Evolutionary conservation across 140 eudicot genomes (phyloP), one percentile per base, ranked within the genome.

Genomic region (Ambrosia hybrid): DNA sequence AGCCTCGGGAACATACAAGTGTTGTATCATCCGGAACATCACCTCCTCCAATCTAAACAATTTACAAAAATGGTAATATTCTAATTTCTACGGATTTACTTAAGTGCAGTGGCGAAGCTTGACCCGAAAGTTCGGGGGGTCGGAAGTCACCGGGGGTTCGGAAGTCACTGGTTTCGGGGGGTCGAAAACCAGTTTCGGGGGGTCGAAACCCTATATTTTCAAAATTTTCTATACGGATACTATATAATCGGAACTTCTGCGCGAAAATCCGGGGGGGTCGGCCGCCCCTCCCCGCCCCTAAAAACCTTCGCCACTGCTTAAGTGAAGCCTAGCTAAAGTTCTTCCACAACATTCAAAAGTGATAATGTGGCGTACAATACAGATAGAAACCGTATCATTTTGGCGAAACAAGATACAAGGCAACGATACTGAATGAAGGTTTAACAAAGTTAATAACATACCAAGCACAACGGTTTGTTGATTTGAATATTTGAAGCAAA

Each of bases 21-120:
- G 91, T 87, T 14, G 99, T 93, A 81, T 90, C 97, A 67, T 93
- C 99, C 49, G 99, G 96, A 60, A 71, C 73, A 38, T 93, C 97
- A 67, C 97, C 99, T 37, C 90, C 93, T 52, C 99, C 99, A 83
- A 93, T 82, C 98, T 93, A 86, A 74, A 67, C 51, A 74, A 38
- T 61, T 70, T 48, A 68, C 49, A 38, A 77, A 76, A 71, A 16
- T 10, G 52, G 67, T 75, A 78, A 79, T 70, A 57, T 49, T 72
- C 21, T 14, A 21, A 21, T 21, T 21, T 21, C 26, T 21, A 21
- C 26, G 6, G 51, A 38, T 46, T 62, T 33, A 52, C 13, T 66
- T 49, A 43, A 61, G 58, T 17, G 74, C n/a, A n/a, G n/a, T n/a
- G n/a, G n/a, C n/a, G n/a, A n/a, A n/a, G n/a, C n/a, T n/a, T n/a